phyloP scores from a whole-genome alignment of 345 rosid genomes.

The Murraya koenigii region DNA sequence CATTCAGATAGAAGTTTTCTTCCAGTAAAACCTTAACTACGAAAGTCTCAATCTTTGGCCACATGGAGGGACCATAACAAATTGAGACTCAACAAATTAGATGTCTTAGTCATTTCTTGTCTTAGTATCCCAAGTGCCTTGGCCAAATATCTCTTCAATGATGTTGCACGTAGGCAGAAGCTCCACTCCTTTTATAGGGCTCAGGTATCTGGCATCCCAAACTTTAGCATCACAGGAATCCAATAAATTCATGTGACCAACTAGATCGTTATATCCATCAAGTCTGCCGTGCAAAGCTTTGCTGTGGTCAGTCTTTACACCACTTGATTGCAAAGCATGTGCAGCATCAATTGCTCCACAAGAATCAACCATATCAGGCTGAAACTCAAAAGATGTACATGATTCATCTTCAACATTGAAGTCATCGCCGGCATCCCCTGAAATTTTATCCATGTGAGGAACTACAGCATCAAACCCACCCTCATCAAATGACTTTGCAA shows the following conservation, averaged over 20 bases:
- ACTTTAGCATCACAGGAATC: conserved; percentile 43
- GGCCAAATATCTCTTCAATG: conserved; percentile 63
- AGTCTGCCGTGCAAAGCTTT: conserved; percentile 21
- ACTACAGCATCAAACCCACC: conserved; percentile 16
- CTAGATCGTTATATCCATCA: conserved; percentile 32
- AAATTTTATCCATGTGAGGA: conserved; percentile 14
- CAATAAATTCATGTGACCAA: conserved; percentile 35
- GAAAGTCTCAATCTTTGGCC: neutral
- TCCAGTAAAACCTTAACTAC: neutral
- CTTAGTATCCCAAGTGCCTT: conserved; percentile 38
- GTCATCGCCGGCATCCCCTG: conserved; percentile 23
- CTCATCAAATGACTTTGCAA: conserved; percentile 7
- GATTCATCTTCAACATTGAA: conserved; percentile 39
- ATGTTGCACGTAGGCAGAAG: conserved; percentile 52
- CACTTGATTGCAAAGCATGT: conserved; percentile 16
- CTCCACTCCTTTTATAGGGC: conserved; percentile 40
- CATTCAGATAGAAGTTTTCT: conserved; percentile 8
- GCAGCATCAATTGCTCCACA: conserved; percentile 11
- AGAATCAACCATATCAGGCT: conserved; percentile 23
- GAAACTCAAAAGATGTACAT: conserved; percentile 45
- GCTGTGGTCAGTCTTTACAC: conserved; percentile 10
- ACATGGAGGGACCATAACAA: neutral
- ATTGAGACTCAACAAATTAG: conserved; percentile 10
- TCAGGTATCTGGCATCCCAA: conserved; percentile 37
- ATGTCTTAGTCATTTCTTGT: conserved; percentile 25